phyloP scores from a whole-genome alignment of 164 flowering plant genomes.

The Dillenia turbinata region DNA sequence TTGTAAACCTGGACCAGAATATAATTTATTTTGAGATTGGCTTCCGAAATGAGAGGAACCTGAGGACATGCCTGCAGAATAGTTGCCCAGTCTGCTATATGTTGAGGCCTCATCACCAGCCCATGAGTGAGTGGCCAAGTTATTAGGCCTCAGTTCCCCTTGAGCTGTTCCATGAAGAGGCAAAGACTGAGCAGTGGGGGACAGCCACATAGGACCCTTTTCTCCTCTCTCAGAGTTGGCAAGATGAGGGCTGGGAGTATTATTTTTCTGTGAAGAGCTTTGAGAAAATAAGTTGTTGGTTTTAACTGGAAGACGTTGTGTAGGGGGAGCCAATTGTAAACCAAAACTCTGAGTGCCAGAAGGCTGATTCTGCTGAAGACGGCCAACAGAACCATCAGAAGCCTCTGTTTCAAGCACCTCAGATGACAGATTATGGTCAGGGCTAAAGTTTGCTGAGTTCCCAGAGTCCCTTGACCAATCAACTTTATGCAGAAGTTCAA shows the following conservation, averaged over 20 bases:
- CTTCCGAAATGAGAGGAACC: slow-evolving; percentile 29
- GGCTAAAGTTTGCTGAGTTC: slow-evolving; percentile 18
- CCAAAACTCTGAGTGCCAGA: slow-evolving; percentile 65
- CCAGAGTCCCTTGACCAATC: slow-evolving; percentile 59
- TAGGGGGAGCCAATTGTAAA: slow-evolving; percentile 71
- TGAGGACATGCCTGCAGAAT: slow-evolving; percentile 26
- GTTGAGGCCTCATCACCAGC: slow-evolving; percentile 22
- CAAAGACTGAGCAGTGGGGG: slow-evolving; percentile 31
- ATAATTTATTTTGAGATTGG: slow-evolving; percentile 37
- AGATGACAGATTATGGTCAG: slow-evolving; percentile 33
- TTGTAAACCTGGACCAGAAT: slow-evolving; percentile 27
- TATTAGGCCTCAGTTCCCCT: slow-evolving; percentile 27
- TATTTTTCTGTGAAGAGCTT: slow-evolving; percentile 26
- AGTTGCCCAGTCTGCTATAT: slow-evolving; percentile 23
- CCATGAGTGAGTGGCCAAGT: slow-evolving; percentile 25
- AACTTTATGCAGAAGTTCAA: slow-evolving; percentile 85
- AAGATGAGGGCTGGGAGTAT: slow-evolving; percentile 26
- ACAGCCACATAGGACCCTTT: slow-evolving; percentile 26
- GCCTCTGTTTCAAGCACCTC: slow-evolving; percentile 36
- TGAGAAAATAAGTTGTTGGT: slow-evolving; percentile 38
- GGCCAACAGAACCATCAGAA: slow-evolving; percentile 49
- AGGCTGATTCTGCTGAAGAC: slow-evolving; percentile 39
- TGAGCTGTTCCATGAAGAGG: slow-evolving; percentile 21
- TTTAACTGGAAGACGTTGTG: slow-evolving; percentile 37
- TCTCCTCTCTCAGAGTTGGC: slow-evolving; percentile 29